A percentile compares a stretch with the other conserved stretches of the same genome.
Evolutionary conservation across 2,329 filamentous ascomycete genomes (phyloP).

Genomic region (Phaeoacremonium minimum): DNA sequence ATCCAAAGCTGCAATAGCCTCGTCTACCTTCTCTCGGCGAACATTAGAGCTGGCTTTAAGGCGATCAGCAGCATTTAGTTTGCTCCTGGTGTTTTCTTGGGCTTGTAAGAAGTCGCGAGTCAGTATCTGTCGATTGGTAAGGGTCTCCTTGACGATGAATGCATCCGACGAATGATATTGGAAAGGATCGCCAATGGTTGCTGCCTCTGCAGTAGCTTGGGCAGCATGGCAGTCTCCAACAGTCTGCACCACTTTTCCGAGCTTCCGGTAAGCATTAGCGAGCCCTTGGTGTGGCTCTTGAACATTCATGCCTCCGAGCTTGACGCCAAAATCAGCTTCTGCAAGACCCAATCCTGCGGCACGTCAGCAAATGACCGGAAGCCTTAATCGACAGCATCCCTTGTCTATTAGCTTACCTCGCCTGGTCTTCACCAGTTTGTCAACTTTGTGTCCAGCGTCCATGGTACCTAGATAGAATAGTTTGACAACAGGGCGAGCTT

Average conservation of each 20-base stretch:
- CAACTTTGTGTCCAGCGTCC: constrained; percentile 96
- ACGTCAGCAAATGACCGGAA: constrained; percentile 20
- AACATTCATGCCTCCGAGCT: constrained; percentile 78
- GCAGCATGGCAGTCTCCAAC: constrained; percentile 94
- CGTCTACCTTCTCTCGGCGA: constrained; percentile 91
- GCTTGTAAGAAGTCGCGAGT: constrained; percentile 90
- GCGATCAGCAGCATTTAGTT: constrained; percentile 80
- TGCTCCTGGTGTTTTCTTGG: constrained; percentile 78
- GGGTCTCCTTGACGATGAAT: constrained; percentile 95
- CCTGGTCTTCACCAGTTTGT: constrained; percentile 86
- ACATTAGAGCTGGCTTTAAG: constrained; percentile 84
- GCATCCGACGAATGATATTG: constrained; percentile 94
- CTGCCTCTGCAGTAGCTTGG: constrained; percentile 93
- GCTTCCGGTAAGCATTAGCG: constrained; percentile 86
- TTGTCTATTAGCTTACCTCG: constrained; percentile 59
- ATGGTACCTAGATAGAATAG: constrained; percentile 92
- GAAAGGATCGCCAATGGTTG: constrained; percentile 87
- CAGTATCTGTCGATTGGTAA: constrained; percentile 96
- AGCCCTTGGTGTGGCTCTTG: constrained; percentile 90
- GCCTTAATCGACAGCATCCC: no score
- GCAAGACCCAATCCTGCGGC: constrained; percentile 76
- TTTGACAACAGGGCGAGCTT: constrained; percentile 87
- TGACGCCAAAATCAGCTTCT: constrained; percentile 90
- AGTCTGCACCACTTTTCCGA: constrained; percentile 89
- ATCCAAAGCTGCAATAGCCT: constrained; percentile 86